Base-by-base conservation (phyloP, 495 filamentous ascomycete species). In the Aspergillus affinis region DNA sequence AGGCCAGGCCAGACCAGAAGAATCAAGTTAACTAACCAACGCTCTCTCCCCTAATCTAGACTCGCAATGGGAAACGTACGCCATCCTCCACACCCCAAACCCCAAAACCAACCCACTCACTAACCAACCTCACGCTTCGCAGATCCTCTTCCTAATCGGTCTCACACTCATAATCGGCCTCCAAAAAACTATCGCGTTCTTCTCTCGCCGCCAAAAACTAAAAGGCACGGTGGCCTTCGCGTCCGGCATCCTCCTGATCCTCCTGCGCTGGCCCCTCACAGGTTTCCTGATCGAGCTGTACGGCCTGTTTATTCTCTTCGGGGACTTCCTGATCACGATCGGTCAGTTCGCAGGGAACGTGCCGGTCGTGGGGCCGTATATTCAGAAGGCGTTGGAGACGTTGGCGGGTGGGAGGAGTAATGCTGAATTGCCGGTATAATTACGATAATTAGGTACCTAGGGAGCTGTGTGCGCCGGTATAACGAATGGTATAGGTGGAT, bases 121-220 rank as follows among this genome's bases (percentile, higher is more conserved):
- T n/a, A n/a, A n/a, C n/a, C n/a, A n/a, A n/a, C n/a, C n/a, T n/a
- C n/a, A 63, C 48, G 61, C 57, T 45, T 36, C 15, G 41, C 61
- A 93, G 88, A 95, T 98, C 77, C 91, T 98, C 77, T 97, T 98
- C 81, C 86, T 98, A 44, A 86, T 96, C 81, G 94, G 94, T 72
- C 82, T 98, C 5, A 94, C 92, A 30, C 86, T 97, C 41, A 92
- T 97, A 57, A 95, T 98, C 79, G 95, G 95, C n/a, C 79, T 91
- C 51, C 82, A 87, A 71, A 97, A 97, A 68, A 97, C 94, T 7
- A 75, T 90, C 36, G 76, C 86, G 73, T 98, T 98, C 84, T 98
- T 98, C 81, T 88, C 91, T 51, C 90, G 93, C 45, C 88, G 86
- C 53, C 90, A 96, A 64, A 98, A 98, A 72, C 81, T 90, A 62